Evolutionary conservation across 805 yeast species (phyloP).

Genomic region (Candida peoriensis): DNA sequence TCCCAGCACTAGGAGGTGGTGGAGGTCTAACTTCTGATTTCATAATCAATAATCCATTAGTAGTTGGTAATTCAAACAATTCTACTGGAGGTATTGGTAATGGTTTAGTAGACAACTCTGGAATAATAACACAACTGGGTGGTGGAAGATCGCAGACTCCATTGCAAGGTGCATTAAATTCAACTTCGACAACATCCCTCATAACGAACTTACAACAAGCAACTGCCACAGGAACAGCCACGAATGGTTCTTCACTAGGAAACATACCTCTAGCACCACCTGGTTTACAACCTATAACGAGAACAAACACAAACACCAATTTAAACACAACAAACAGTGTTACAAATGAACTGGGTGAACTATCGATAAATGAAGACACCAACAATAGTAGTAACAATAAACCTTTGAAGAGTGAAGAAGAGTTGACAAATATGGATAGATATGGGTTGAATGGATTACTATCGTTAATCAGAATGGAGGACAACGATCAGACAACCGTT

Average conservation of each 20-base stretch:
- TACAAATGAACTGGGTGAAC: too few relatives aligned
- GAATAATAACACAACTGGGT: too few relatives aligned
- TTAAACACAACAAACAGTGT: too few relatives aligned
- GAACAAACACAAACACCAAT: not conserved
- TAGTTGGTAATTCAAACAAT: too few relatives aligned
- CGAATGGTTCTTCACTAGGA: not conserved
- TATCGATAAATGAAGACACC: too few relatives aligned
- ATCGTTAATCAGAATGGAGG: slow-evolving; percentile 56
- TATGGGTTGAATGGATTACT: slow-evolving; percentile 66
- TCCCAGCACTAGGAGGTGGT: too few relatives aligned
- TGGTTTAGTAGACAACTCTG: too few relatives aligned
- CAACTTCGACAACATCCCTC: slow-evolving; percentile 7
- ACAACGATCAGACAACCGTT: slow-evolving; percentile 55
- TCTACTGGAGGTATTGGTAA: too few relatives aligned
- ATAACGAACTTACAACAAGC: too few relatives aligned
- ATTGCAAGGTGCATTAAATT: slow-evolving; percentile 11
- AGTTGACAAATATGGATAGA: slow-evolving; percentile 43
- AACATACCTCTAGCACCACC: too few relatives aligned
- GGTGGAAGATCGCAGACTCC: slow-evolving; percentile 13
- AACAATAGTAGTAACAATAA: not conserved
- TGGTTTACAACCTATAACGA: slow-evolving; percentile 3
- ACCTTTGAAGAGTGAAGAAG: slow-evolving; percentile 15
- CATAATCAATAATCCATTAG: too few relatives aligned
- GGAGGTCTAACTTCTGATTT: too few relatives aligned
- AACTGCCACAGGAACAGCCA: slow-evolving; percentile 2